A percentile compares a stretch with the other conserved stretches of the same genome.
Conservation (phyloP, 352 stramenopile species). For the Pythium aristosporum region DNA sequence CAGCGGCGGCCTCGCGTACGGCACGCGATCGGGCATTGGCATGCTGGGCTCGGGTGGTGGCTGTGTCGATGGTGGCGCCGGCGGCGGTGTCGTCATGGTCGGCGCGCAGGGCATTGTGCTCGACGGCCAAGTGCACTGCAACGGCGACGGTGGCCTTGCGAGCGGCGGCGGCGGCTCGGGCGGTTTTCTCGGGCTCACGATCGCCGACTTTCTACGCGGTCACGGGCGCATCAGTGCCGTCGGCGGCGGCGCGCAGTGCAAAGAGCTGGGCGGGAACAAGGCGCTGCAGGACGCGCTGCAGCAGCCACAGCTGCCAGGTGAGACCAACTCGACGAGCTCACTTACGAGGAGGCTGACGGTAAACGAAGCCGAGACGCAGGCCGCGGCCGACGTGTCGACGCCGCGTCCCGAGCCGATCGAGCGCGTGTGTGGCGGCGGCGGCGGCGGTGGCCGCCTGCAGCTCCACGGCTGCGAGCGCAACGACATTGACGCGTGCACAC, state of each 20-base stretch:
- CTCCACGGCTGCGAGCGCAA: conserved; percentile 67
- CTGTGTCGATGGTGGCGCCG: conserved; percentile 62
- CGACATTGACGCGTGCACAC: conserved; percentile 64
- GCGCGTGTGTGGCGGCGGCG: conserved; percentile 64
- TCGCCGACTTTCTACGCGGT: conserved; percentile 56
- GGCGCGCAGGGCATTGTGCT: conserved; percentile 58
- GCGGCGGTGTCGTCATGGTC: conserved; percentile 68
- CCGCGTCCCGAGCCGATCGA: not conserved
- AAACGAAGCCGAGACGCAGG: not conserved
- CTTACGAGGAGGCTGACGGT: not conserved
- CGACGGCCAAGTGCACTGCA: conserved; percentile 69
- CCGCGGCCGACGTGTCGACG: conserved; percentile 3
- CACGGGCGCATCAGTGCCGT: conserved; percentile 68
- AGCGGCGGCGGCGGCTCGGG: conserved; percentile 70
- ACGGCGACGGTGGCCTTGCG: conserved; percentile 54
- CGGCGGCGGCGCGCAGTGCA: conserved; percentile 61
- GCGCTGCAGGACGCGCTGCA: not conserved
- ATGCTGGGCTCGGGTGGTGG: conserved; percentile 74
- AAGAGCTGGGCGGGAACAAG: conserved; percentile 13
- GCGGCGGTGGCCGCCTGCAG: conserved; percentile 65
- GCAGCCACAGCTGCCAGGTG: conserved; percentile 4
- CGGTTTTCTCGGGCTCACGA: conserved; percentile 63
- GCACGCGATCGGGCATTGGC: conserved; percentile 57
- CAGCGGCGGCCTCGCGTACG: conserved; percentile 63
- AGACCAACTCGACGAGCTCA: not conserved